Percentiles rank a stretch among this genome's conserved stretches.
Evolutionary conservation across 2,329 filamentous ascomycete species (phyloP).

Genomic region (Ramularia endophylla): DNA sequence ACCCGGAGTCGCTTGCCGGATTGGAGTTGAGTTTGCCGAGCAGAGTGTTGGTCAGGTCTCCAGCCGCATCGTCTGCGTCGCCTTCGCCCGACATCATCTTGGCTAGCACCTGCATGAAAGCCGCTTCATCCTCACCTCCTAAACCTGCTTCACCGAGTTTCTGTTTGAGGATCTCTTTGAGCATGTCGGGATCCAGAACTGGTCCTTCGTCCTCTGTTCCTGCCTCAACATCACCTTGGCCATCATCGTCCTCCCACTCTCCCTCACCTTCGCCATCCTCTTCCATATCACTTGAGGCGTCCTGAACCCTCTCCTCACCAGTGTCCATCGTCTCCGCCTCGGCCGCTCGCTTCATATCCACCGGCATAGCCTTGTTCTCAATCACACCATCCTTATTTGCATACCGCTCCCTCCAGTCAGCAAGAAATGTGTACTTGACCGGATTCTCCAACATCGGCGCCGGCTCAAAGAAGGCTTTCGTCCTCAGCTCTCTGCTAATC

Average conservation of each 20-base stretch:
- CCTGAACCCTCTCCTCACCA: slow-evolving; percentile 8
- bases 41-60: slow-evolving; percentile 38
- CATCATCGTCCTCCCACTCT: slow-evolving; percentile 16
- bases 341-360: slow-evolving; percentile 26
- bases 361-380: slow-evolving; percentile 22
- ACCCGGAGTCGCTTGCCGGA: slow-evolving; percentile 13
- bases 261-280: slow-evolving; percentile 11
- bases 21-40: slow-evolving; percentile 30
- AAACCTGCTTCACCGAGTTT: slow-evolving; percentile 28
- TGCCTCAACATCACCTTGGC: neutral
- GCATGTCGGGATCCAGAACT: slow-evolving; percentile 34
- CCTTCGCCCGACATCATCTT: slow-evolving; percentile 41
- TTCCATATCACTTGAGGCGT: slow-evolving; percentile 13
- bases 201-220: slow-evolving; percentile 15
- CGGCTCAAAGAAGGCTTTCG: slow-evolving; percentile 2
- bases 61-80: slow-evolving; percentile 37
- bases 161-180: slow-evolving; percentile 30
- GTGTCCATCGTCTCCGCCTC: slow-evolving; percentile 16
- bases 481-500: slow-evolving; percentile 18
- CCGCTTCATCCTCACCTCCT: slow-evolving; percentile 37
- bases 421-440: slow-evolving; percentile 35
- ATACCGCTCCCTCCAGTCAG: slow-evolving; percentile 41
- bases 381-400: slow-evolving; percentile 21
- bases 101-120: slow-evolving; percentile 38
- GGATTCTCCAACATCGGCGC: slow-evolving; percentile 8